phyloP scores from a whole-genome alignment of 1,284 basidiomycete species.

The Naganishia cerealis region DNA sequence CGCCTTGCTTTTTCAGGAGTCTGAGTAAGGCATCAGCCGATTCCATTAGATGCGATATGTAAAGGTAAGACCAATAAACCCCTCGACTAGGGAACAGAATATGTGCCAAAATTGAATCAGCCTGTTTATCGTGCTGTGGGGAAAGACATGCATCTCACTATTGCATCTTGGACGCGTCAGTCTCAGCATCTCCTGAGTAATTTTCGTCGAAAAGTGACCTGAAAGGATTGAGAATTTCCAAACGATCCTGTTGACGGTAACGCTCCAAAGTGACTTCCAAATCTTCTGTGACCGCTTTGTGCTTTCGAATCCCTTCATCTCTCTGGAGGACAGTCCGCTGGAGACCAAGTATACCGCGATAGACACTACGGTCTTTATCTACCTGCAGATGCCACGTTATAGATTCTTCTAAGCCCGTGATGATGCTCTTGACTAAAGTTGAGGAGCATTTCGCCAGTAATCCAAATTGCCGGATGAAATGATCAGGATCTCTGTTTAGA shows the following conservation, averaged over 20 bases:
- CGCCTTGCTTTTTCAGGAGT: conserved; percentile 61
- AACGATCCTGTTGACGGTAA: conserved; percentile 61
- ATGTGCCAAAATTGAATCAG: conserved; percentile 42
- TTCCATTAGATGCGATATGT: conserved; percentile 69
- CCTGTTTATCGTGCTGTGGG: not conserved
- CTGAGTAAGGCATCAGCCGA: conserved; percentile 58
- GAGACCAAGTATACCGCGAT: conserved; percentile 51
- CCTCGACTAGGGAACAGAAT: conserved; percentile 42
- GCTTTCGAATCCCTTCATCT: conserved; percentile 48
- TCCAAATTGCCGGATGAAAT: conserved; percentile 59
- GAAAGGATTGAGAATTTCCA: conserved; percentile 70
- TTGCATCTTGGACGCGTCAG: conserved; percentile 35
- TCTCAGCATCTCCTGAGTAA: conserved; percentile 38
- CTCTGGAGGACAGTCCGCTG: conserved; percentile 35
- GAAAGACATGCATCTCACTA: conserved; percentile 9
- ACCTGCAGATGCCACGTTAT: conserved; percentile 43
- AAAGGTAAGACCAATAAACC: conserved; percentile 66
- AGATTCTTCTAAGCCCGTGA: conserved; percentile 40
- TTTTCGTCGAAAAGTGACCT: conserved; percentile 61
- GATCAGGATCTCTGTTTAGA: conserved; percentile 54
- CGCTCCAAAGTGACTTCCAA: conserved; percentile 56
- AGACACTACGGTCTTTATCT: conserved; percentile 41
- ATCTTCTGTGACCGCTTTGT: conserved; percentile 51
- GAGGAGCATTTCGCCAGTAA: conserved; percentile 65
- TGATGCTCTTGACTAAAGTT: conserved; percentile 53